phyloP scores from a whole-genome alignment of 2,329 filamentous ascomycete genomes.

The Berkeleyomyces rouxiae region DNA sequence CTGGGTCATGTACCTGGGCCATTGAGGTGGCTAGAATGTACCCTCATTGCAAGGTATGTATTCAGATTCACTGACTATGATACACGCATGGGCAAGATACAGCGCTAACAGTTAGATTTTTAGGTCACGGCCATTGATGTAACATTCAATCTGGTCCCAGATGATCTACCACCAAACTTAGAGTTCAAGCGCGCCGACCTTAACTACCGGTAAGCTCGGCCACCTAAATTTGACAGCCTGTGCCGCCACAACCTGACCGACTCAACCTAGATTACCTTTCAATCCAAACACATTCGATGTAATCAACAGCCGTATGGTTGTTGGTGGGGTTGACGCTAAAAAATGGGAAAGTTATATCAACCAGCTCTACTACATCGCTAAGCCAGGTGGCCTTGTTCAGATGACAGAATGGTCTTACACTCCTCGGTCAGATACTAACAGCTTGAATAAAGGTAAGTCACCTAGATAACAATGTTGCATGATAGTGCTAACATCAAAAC shows the following conservation, averaged over 20 bases:
- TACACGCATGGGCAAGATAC: background rate
- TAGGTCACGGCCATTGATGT: conserved; percentile 7
- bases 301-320: conserved; percentile 60
- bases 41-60: conserved; percentile 3
- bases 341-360: conserved; percentile 62
- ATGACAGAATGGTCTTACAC: conserved; percentile 79
- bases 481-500: background rate
- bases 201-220: conserved; percentile 38
- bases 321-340: conserved; percentile 51
- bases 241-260: background rate
- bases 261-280: conserved; percentile 45
- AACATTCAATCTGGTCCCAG: conserved; percentile 28
- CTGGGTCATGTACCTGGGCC: conserved; percentile 9
- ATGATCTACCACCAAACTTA: conserved; percentile 47
- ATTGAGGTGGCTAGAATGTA: background rate
- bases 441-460: conserved; percentile 43
- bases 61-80: background rate
- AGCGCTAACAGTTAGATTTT: background rate
- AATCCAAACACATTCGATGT: conserved; percentile 59
- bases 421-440: conserved; percentile 71
- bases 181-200: conserved; percentile 58
- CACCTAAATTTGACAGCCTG: background rate
- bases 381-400: conserved; percentile 69
- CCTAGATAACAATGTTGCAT: background rate
- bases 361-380: conserved; percentile 57